phyloP scores from a whole-genome alignment of 306 rosid genomes.

The Pueraria montana region DNA sequence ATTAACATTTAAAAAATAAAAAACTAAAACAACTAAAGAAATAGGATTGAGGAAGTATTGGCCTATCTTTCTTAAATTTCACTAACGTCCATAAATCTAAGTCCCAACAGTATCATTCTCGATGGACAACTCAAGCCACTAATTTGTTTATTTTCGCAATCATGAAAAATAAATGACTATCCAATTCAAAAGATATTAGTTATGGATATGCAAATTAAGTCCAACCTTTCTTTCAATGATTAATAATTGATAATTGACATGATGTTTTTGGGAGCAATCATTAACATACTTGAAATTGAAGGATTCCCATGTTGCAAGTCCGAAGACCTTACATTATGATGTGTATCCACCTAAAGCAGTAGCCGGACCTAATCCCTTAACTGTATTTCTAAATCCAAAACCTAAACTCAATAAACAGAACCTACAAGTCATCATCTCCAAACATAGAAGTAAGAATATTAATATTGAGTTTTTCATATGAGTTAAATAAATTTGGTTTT shows the following conservation, averaged over 20 bases:
- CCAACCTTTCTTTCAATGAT: neutral
- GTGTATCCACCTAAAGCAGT: conserved; percentile 14
- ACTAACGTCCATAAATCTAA: too few species aligned
- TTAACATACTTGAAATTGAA: neutral
- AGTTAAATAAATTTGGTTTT: neutral
- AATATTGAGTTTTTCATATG: neutral
- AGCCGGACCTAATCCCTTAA: neutral
- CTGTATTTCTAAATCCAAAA: neutral
- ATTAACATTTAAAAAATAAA: too few species aligned
- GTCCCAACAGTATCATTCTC: too few species aligned
- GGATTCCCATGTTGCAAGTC: neutral
- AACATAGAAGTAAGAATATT: neutral
- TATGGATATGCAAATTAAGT: conserved; percentile 26
- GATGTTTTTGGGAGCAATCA: conserved; percentile 41
- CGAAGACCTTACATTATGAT: neutral
- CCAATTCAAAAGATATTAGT: neutral
- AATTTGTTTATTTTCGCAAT: conserved; percentile 2
- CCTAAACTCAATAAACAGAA: neutral
- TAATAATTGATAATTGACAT: neutral
- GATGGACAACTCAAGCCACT: too few species aligned
- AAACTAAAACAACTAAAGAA: too few species aligned
- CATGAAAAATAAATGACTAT: neutral
- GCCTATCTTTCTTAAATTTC: too few species aligned
- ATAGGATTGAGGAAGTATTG: too few species aligned
- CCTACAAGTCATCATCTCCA: neutral